phyloP scores from a whole-genome alignment of 768 basidiomycete species.

The Paxillus rubicundulus region DNA sequence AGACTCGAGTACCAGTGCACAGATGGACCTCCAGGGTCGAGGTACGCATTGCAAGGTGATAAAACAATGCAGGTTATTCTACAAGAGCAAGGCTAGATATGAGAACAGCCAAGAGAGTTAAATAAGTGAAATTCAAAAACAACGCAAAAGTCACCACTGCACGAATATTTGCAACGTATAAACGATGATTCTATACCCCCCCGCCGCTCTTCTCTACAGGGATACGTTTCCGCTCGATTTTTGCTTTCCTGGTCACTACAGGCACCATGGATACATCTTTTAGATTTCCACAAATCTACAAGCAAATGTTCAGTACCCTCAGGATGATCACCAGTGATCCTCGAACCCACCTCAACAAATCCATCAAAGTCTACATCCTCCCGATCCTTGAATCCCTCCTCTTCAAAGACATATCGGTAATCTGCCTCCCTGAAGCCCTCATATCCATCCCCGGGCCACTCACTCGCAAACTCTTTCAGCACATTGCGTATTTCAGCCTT shows the following conservation, averaged over 20 bases:
- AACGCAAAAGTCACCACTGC: too few relatives aligned
- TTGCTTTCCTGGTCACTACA: conserved; percentile 26
- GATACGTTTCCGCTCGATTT: conserved; percentile 46
- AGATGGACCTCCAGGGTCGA: too few relatives aligned
- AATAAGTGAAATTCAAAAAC: too few relatives aligned
- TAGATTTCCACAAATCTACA: conserved; percentile 68
- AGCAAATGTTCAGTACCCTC: not conserved
- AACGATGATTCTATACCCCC: conserved; percentile 19
- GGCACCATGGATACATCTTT: conserved; percentile 61
- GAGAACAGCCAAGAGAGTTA: too few relatives aligned
- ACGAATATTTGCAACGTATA: too few relatives aligned
- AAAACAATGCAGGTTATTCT: too few relatives aligned
- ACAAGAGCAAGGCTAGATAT: too few relatives aligned
- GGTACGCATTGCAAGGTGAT: too few relatives aligned
- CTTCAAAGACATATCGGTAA: conserved; percentile 69
- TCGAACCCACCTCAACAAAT: conserved; percentile 73
- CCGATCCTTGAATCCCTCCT: conserved; percentile 63
- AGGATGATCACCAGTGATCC: not conserved
- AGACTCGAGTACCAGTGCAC: too few relatives aligned
- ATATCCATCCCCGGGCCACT: conserved; percentile 45
- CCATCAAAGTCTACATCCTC: conserved; percentile 73
- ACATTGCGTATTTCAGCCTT: conserved; percentile 41
- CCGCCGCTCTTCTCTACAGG: conserved; percentile 38
- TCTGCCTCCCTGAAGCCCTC: conserved; percentile 60
- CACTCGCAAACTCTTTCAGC: conserved; percentile 41